Evolutionary conservation across 208 protist species (phyloP).

Genomic region (Crithidia fasciculata): DNA sequence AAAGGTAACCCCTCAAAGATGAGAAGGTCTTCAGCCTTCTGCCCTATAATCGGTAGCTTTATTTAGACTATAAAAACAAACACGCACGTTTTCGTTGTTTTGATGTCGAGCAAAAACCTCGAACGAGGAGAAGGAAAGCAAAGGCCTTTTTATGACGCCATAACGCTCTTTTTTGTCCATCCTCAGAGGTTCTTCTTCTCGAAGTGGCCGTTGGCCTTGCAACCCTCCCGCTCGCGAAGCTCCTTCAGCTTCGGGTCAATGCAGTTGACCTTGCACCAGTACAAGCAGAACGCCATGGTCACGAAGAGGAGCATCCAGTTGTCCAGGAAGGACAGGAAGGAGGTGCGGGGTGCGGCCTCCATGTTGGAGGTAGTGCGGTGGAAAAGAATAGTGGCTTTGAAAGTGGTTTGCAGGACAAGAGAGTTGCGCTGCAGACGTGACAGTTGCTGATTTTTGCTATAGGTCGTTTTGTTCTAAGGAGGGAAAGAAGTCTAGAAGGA

Average conservation of each 20-base stretch:
- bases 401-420: neutral
- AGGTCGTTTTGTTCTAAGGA: no score
- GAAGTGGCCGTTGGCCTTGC: constrained; percentile 4
- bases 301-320: constrained; percentile 54
- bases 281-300: constrained; percentile 41
- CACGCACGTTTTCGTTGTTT: no score
- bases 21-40: no score
- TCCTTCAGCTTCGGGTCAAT: constrained; percentile 23
- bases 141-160: no score
- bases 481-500: constrained; percentile 6
- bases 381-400: neutral
- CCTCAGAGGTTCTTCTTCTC: neutral
- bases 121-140: no score
- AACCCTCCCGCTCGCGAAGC: neutral
- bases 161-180: no score
- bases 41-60: no score
- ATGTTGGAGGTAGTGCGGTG: neutral
- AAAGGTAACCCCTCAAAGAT: no score
- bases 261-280: constrained; percentile 30
- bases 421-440: neutral
- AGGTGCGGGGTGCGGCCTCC: constrained; percentile 3
- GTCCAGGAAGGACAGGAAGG: constrained; percentile 51
- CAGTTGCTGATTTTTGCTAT: neutral
- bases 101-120: no score
- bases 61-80: no score